Evolutionary conservation across 75 land plant genomes (phyloP), one percentile per base, ranked within the genome.

Genomic region (Isoetes taiwanensis): DNA sequence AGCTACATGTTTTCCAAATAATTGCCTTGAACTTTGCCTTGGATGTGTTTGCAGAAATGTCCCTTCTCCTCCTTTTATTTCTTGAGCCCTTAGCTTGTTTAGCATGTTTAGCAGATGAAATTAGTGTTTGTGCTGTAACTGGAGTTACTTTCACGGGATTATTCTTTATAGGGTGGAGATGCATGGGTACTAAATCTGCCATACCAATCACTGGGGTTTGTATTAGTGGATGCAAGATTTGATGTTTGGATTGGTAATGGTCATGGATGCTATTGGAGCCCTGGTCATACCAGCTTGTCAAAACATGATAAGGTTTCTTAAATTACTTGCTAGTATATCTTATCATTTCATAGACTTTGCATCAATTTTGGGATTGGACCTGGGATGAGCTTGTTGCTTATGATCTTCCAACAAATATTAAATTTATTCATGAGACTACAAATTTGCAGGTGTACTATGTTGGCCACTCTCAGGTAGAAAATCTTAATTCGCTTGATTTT

Each of bases 171-270:
- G 89, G 89, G 74, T 1, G 97, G 94, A 29, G 95, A 87, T 59
- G 39, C 67, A 1, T 91, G 97, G 97, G 75, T 91, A 41, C 30
- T 66, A 37, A 73, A 91, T 56, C 43, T 72, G n/a, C 48, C 54
- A 8, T 72, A 77, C 2, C 62, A 87, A 38, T 91, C 97, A 8
- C 52, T 91, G 30, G 97, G 89, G n/a, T 91, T 76, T 59, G 61
- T 91, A 43, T 77, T 91, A 65, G 94, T 88, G 16, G 88, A 86
- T 60, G 52, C 58, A 30, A 94, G 95, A 12, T 91, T 86, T 63
- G 97, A 91, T 77, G 95, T 91, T 11, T 91, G 97, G 97, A 75
- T 91, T 56, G 94, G 77, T 9, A 91, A 91, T 77, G 84, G 78
- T 38, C 94, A 93, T 53, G 94, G 97, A 1, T 86, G 87, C 28